Percentiles rank a stretch among this genome's conserved stretches.
Evolutionary conservation across 169 alveolate species (phyloP).

Genomic region (Plasmodium sp.): DNA sequence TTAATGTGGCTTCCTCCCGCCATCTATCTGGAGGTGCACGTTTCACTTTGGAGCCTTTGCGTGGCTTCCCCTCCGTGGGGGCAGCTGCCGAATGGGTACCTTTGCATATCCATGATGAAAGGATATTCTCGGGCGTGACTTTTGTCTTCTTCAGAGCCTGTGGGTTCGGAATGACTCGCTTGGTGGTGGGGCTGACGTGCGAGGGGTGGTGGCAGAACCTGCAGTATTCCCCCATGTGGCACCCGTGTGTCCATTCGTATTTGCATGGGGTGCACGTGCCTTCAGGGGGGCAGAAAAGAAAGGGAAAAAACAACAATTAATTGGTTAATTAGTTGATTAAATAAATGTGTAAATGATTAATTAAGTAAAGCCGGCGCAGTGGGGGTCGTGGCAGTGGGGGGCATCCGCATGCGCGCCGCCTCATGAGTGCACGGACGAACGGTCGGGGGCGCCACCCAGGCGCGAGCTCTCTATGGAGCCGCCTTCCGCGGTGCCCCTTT

Average conservation of each 20-base stretch:
- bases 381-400: not conserved
- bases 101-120: not conserved
- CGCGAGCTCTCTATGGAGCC: not conserved
- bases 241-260: conserved; percentile 78
- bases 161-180: conserved; percentile 63
- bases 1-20: no score
- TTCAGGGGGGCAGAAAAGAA: not conserved
- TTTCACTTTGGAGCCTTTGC: no score
- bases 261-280: conserved; percentile 78
- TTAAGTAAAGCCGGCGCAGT: not conserved
- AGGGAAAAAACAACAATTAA: not conserved
- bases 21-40: no score
- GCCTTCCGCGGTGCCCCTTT: not conserved
- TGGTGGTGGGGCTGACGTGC: conserved; percentile 62
- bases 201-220: conserved; percentile 76
- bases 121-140: conserved; percentile 35
- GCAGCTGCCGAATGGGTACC: not conserved
- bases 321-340: not conserved
- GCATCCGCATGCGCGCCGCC: not conserved
- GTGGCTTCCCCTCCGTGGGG: no score
- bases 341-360: not conserved
- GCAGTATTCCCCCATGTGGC: conserved; percentile 76
- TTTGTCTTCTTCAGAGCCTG: not conserved
- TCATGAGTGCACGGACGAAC: not conserved
- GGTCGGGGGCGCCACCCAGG: not conserved